Conservation (phyloP, 352 stramenopile species). For the Phytophthora europaea region DNA sequence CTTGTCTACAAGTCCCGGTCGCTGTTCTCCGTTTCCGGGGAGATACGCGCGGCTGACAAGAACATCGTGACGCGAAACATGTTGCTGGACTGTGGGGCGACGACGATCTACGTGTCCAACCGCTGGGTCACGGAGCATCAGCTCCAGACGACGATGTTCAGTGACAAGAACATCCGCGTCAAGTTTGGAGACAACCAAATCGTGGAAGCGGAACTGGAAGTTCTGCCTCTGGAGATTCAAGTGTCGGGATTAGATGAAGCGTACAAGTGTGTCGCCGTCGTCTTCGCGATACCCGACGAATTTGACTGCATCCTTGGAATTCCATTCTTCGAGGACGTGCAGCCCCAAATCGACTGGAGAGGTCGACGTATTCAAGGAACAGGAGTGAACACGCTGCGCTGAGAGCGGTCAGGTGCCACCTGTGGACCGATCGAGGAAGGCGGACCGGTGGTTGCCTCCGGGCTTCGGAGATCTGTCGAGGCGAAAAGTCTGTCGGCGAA, state of each 20-base stretch:
- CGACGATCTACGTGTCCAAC: constrained; percentile 6
- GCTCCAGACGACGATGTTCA: too few relatives aligned
- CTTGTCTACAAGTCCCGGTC: too few relatives aligned
- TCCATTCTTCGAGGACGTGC: too few relatives aligned
- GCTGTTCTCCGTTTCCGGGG: too few relatives aligned
- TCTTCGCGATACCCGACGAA: constrained; percentile 10
- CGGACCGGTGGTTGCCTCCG: too few relatives aligned
- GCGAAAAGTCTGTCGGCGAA: not conserved
- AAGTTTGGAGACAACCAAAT: not conserved
- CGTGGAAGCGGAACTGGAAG: too few relatives aligned
- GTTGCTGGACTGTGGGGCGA: constrained; percentile 11
- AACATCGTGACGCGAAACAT: not conserved
- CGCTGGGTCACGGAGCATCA: not conserved
- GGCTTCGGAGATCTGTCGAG: constrained; percentile 9
- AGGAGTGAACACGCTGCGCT: too few relatives aligned
- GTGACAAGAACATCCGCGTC: too few relatives aligned
- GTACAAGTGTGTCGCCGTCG: not conserved
- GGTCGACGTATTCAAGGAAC: constrained; percentile 9
- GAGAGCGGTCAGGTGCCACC: not conserved
- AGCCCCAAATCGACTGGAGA: constrained; percentile 15
- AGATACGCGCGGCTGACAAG: not conserved
- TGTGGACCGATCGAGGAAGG: not conserved
- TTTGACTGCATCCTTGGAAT: too few relatives aligned
- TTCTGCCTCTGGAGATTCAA: not conserved
- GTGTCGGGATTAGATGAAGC: not conserved